These are phyloP conservation scores for Colletotrichum godetiae DNA, from an alignment of 2,329 filamentous ascomycete genomes.

Conservation along the genomic window DNA sequence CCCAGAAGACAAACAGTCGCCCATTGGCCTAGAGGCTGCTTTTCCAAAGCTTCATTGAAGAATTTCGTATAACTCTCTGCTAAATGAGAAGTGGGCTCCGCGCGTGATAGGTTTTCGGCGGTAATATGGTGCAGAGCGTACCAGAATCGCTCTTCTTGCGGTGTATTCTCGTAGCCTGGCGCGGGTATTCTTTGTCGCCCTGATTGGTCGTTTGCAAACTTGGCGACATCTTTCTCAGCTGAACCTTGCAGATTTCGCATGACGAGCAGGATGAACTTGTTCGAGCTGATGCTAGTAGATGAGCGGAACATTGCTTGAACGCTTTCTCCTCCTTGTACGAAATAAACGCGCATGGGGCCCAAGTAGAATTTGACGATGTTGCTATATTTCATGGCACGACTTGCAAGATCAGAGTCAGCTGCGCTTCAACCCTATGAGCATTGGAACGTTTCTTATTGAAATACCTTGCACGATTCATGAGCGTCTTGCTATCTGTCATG, in stretches of 20 bases:
- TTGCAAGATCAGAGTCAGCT: background rate
- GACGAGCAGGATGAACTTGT: conserved; percentile 37
- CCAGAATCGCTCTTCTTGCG: conserved; percentile 40
- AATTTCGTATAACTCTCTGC: conserved; percentile 29
- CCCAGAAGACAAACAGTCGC: conserved; percentile 35
- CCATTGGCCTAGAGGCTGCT: conserved; percentile 36
- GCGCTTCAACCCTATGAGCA: background rate
- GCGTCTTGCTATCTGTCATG: conserved; percentile 26
- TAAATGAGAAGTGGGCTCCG: conserved; percentile 20
- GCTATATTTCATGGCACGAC: conserved; percentile 6
- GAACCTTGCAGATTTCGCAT: conserved; percentile 21
- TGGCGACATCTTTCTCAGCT: conserved; percentile 30
- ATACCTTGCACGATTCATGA: conserved; percentile 33
- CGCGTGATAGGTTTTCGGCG: conserved; percentile 30
- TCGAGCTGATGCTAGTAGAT: conserved; percentile 34
- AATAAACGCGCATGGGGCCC: conserved; percentile 31
- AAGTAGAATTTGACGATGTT: conserved; percentile 32
- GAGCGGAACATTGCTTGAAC: conserved; percentile 36
- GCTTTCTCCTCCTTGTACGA: conserved; percentile 31
- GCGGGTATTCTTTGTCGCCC: conserved; percentile 34
- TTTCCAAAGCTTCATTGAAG: conserved; percentile 32
- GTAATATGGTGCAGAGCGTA: conserved; percentile 34
- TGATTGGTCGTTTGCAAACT: conserved; percentile 34
- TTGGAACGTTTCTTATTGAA: background rate
- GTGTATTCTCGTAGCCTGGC: conserved; percentile 34